Percentiles rank a stretch among this genome's conserved stretches.
phyloP scores from a whole-genome alignment of 768 basidiomycete species.

The Lentinula lateritia region DNA sequence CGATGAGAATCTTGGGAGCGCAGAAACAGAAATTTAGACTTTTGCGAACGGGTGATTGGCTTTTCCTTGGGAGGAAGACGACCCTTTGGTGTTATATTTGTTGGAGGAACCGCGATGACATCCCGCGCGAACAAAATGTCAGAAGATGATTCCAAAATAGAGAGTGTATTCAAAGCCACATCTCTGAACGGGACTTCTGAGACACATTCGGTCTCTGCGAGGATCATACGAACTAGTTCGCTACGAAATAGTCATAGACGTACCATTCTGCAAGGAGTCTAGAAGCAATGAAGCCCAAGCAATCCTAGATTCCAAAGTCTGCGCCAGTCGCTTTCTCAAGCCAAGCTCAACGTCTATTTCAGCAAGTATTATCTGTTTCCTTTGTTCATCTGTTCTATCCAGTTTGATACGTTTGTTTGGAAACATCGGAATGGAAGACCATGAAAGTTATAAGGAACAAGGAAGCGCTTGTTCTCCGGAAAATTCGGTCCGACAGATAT shows the following conservation, averaged over 20 bases:
- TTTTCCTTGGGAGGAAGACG: slow-evolving; percentile 23
- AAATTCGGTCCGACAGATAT: too few species aligned
- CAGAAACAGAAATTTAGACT: slow-evolving; percentile 36
- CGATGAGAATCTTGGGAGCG: slow-evolving; percentile 10
- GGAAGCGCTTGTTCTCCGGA: too few species aligned
- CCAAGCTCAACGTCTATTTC: slow-evolving; percentile 46
- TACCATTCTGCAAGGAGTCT: slow-evolving; percentile 29
- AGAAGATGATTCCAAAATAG: slow-evolving; percentile 33
- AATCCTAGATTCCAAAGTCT: slow-evolving; percentile 39
- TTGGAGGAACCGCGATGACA: slow-evolving; percentile 15
- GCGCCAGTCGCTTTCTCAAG: slow-evolving; percentile 32
- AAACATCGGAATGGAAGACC: neutral
- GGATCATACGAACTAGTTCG: neutral
- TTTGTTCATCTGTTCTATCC: slow-evolving; percentile 6
- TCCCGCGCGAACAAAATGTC: slow-evolving; percentile 31
- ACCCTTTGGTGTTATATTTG: slow-evolving; percentile 15
- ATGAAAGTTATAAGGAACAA: neutral
- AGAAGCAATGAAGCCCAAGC: slow-evolving; percentile 42
- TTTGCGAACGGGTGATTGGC: slow-evolving; percentile 14
- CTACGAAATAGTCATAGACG: slow-evolving; percentile 10
- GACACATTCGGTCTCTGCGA: slow-evolving; percentile 17
- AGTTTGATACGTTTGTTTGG: slow-evolving; percentile 8
- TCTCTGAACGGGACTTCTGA: slow-evolving; percentile 24
- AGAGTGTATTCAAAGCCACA: slow-evolving; percentile 36
- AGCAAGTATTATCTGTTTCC: neutral